A percentile compares a stretch with the other conserved stretches of the same genome.
Evolutionary conservation across 169 alveolate genomes (phyloP).

Genomic region (Eimeria falciformis): DNA sequence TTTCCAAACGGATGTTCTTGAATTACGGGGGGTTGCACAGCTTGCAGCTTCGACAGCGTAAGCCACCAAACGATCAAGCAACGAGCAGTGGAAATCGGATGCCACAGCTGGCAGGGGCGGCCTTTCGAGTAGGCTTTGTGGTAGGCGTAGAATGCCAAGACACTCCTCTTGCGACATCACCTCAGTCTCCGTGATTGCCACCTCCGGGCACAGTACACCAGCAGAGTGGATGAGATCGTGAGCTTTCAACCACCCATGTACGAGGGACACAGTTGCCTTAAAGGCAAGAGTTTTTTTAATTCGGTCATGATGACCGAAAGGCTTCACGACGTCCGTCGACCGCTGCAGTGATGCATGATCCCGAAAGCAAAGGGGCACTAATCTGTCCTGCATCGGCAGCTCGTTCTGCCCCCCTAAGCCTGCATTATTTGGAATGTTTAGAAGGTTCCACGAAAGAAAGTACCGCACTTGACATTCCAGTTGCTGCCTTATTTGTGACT

Average conservation of each 20-base stretch:
- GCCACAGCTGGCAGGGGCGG: not conserved
- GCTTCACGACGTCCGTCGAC: too few relatives aligned
- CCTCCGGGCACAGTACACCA: slow-evolving; percentile 58
- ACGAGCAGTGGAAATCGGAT: slow-evolving; percentile 21
- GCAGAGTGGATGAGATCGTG: slow-evolving; percentile 66
- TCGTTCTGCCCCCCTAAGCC: too few relatives aligned
- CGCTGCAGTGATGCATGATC: too few relatives aligned
- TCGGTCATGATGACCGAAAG: too few relatives aligned
- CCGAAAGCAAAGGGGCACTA: too few relatives aligned
- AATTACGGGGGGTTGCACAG: too few relatives aligned
- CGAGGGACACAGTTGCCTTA: slow-evolving; percentile 63
- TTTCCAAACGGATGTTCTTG: too few relatives aligned
- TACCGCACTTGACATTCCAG: slow-evolving; percentile 68
- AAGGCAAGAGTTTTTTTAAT: slow-evolving; percentile 27
- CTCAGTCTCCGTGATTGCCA: slow-evolving; percentile 20
- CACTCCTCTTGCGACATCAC: slow-evolving; percentile 64
- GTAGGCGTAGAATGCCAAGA: slow-evolving; percentile 7
- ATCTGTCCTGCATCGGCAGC: too few relatives aligned
- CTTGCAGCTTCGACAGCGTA: slow-evolving; percentile 10
- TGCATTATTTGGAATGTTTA: not conserved
- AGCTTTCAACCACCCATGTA: slow-evolving; percentile 48
- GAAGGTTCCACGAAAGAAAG: slow-evolving; percentile 45
- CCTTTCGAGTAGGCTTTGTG: slow-evolving; percentile 16
- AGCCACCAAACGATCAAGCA: slow-evolving; percentile 56
- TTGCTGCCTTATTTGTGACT: slow-evolving; percentile 55